Conservation (phyloP, 129 eudicot genomes). For the Centella asiatica region DNA sequence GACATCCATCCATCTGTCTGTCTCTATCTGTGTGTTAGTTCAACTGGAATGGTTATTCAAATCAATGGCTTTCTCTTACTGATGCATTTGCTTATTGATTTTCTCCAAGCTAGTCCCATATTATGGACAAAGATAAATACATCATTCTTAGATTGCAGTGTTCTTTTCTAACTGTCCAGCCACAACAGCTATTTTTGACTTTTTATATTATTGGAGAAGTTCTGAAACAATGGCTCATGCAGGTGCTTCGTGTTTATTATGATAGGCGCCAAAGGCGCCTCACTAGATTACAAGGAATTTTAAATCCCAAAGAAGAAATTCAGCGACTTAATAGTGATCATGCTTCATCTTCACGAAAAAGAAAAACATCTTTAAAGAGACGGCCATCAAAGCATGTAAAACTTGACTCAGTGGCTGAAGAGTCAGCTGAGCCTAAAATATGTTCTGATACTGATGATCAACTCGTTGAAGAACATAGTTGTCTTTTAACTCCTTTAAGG, state of each 20-base stretch:
- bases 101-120: too few relatives aligned
- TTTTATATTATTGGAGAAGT: not conserved
- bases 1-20: too few relatives aligned
- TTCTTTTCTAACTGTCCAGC: not conserved
- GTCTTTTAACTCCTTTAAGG: constrained; percentile 17
- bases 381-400: constrained; percentile 25
- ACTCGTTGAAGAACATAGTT: constrained; percentile 19
- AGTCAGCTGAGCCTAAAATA: constrained; percentile 17
- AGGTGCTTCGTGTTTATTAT: constrained; percentile 33
- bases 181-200: not conserved
- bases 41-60: too few relatives aligned
- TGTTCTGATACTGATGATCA: constrained; percentile 16
- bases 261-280: constrained; percentile 16
- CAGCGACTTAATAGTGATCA: constrained; percentile 15
- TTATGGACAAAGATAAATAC: too few relatives aligned
- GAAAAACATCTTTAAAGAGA: constrained; percentile 33
- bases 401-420: constrained; percentile 12
- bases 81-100: too few relatives aligned
- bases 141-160: too few relatives aligned
- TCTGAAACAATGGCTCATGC: constrained; percentile 3
- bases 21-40: too few relatives aligned
- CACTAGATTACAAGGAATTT: constrained; percentile 24
- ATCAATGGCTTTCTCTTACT: too few relatives aligned
- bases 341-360: constrained; percentile 31
- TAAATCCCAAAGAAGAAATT: constrained; percentile 18